Evolutionary conservation across 768 basidiomycete genomes (phyloP).

Genomic region (Boletus edulis): DNA sequence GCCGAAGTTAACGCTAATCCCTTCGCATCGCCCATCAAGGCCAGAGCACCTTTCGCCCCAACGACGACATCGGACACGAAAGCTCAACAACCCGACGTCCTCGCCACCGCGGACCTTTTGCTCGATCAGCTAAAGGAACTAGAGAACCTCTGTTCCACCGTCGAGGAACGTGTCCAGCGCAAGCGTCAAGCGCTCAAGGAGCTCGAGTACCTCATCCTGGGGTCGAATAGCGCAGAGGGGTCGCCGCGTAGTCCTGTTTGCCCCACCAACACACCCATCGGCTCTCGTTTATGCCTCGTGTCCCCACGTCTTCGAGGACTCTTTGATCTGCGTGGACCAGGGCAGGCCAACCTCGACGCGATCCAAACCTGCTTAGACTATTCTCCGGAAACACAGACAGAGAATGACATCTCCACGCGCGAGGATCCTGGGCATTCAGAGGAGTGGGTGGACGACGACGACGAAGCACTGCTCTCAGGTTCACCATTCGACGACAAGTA

Average conservation of each 20-base stretch:
- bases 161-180: conserved; percentile 14
- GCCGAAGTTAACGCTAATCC: conserved; percentile 6
- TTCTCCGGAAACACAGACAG: background rate
- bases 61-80: background rate
- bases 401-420: background rate
- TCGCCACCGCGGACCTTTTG: conserved; percentile 29
- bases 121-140: conserved; percentile 27
- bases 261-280: too few relatives aligned
- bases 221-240: too few relatives aligned
- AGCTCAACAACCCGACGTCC: conserved; percentile 19
- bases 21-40: conserved; percentile 22
- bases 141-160: conserved; percentile 19
- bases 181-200: conserved; percentile 23
- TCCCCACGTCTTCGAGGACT: conserved; percentile 28
- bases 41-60: background rate
- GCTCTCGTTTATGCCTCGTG: too few relatives aligned
- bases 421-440: conserved; percentile 10
- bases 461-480: conserved; percentile 14
- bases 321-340: conserved; percentile 29
- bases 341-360: conserved; percentile 20
- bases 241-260: too few relatives aligned
- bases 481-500: conserved; percentile 26
- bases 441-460: conserved; percentile 29
- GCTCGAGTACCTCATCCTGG: conserved; percentile 14
- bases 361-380: background rate